Conservation (phyloP, 805 yeast genomes). For the Groenewaldozyma tartarivorans region DNA sequence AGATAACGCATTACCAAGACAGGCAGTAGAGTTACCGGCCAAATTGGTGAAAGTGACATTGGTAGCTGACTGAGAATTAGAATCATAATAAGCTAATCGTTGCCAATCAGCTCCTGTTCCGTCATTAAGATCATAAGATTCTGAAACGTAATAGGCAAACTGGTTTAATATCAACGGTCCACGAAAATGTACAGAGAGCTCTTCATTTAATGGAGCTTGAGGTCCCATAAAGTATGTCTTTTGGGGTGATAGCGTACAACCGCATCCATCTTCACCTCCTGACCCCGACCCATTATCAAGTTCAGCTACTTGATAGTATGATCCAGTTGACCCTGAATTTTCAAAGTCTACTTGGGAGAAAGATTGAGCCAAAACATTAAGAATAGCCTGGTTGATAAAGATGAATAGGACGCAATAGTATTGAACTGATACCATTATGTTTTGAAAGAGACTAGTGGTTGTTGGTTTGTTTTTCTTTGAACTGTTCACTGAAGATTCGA, state of each 20-base stretch:
- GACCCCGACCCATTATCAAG: not conserved
- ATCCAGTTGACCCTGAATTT: slow-evolving; percentile 6
- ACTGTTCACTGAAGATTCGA: too few relatives aligned
- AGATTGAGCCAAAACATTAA: too few relatives aligned
- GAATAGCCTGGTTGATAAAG: too few relatives aligned
- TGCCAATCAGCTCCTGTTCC: slow-evolving; percentile 38
- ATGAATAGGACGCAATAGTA: too few relatives aligned
- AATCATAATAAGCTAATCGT: slow-evolving; percentile 61
- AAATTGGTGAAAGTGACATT: slow-evolving; percentile 79
- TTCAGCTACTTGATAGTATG: slow-evolving; percentile 2
- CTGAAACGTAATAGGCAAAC: slow-evolving; percentile 53
- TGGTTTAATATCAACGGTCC: slow-evolving; percentile 74
- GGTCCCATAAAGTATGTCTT: slow-evolving; percentile 78
- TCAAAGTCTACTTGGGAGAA: too few relatives aligned
- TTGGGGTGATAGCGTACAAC: too few relatives aligned
- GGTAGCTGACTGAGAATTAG: slow-evolving; percentile 55
- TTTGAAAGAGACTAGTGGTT: too few relatives aligned
- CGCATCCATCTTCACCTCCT: too few relatives aligned
- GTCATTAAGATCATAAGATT: slow-evolving; percentile 1
- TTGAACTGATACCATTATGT: too few relatives aligned
- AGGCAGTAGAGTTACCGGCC: slow-evolving; percentile 82
- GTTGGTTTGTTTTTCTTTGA: too few relatives aligned
- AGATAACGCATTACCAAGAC: slow-evolving; percentile 89
- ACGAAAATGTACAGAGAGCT: slow-evolving; percentile 80
- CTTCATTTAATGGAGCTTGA: slow-evolving; percentile 75